A percentile compares a stretch with the other conserved stretches of the same genome.
These are phyloP conservation scores for Eucalyptus tenuipes DNA, from an alignment of 345 rosid species.

Conservation along the genomic window DNA sequence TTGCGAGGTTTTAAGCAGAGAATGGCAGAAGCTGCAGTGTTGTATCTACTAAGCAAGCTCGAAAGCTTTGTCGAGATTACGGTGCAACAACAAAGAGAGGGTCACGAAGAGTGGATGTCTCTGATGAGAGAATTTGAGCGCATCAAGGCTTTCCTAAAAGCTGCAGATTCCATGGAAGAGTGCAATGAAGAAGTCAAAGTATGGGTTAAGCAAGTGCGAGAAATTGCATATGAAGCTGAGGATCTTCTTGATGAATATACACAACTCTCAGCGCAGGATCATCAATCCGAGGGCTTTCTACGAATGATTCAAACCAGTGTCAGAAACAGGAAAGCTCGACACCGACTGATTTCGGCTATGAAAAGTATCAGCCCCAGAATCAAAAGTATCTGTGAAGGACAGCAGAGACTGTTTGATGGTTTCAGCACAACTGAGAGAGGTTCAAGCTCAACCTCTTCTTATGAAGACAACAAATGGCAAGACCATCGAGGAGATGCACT, in stretches of 20 bases:
- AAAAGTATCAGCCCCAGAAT: constrained; percentile 4
- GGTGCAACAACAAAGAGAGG: background rate
- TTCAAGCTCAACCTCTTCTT: background rate
- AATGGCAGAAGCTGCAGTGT: background rate
- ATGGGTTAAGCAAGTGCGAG: constrained; percentile 20
- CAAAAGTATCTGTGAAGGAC: constrained; percentile 1
- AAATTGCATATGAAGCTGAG: constrained; percentile 20
- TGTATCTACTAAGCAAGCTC: background rate
- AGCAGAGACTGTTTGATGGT: background rate
- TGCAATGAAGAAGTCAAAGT: constrained; percentile 5
- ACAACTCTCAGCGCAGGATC: background rate
- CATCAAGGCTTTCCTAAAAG: constrained; percentile 8
- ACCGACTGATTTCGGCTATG: constrained; percentile 1
- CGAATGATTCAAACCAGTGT: background rate
- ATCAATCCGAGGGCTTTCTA: background rate
- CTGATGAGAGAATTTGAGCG: constrained; percentile 12
- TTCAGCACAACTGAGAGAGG: background rate
- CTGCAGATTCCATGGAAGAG: constrained; percentile 10
- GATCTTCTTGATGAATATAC: constrained; percentile 17
- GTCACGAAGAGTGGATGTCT: background rate
- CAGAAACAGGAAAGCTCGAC: constrained; percentile 10
- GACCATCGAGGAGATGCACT: constrained; percentile 17
- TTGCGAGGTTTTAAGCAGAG: background rate
- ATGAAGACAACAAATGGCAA: background rate
- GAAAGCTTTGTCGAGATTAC: background rate